Conservation (phyloP, 306 rosid genomes). For the Vigna unguiculata region DNA sequence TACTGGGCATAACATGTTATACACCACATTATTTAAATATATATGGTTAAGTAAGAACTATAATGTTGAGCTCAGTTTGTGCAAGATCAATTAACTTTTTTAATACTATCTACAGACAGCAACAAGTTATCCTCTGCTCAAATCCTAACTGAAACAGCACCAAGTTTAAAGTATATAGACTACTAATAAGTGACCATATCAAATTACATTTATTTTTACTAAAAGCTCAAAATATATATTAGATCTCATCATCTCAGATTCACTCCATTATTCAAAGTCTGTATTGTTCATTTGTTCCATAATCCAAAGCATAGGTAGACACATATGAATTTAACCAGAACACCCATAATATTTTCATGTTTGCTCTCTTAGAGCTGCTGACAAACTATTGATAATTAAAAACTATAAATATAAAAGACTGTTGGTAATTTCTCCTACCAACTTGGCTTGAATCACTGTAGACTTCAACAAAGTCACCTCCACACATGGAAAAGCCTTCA, state of each 20-base stretch:
- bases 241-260: conserved; percentile 4
- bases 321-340: neutral
- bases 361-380: conserved; percentile 4
- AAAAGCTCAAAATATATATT: neutral
- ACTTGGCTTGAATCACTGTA: conserved; percentile 81
- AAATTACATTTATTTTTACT: neutral
- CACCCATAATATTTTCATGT: neutral
- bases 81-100: conserved; percentile 3
- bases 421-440: conserved; percentile 59
- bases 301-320: conserved; percentile 10
- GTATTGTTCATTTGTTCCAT: neutral
- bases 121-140: conserved; percentile 8
- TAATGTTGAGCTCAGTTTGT: conserved; percentile 18
- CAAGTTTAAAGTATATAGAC: neutral
- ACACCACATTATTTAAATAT: conserved; percentile 26
- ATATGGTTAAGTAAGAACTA: neutral
- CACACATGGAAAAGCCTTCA: conserved; percentile 98
- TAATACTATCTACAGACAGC: neutral
- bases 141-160: neutral
- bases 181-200: neutral
- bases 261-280: conserved; percentile 6
- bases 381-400: neutral
- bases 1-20: neutral
- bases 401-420: neutral
- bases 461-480: conserved; percentile 97